These are phyloP conservation scores for Diplosphaera chodatii DNA, from an alignment of 139 green algal species.

Conservation along the genomic window DNA sequence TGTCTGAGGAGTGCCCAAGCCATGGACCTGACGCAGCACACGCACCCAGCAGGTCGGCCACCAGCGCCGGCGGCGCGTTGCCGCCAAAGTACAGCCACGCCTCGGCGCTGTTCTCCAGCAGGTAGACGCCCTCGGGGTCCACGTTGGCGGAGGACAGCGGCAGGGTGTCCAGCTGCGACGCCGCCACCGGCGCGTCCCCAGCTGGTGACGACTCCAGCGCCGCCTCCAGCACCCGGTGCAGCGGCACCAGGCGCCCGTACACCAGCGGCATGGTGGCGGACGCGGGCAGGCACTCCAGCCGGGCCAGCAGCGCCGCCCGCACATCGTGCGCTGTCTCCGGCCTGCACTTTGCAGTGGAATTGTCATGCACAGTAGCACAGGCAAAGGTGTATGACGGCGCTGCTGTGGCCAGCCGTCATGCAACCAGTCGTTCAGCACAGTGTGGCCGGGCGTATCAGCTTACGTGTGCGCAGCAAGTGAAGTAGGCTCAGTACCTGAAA, in stretches of 20 bases:
- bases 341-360: conserved; percentile 4
- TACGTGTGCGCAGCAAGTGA: too few species aligned
- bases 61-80: conserved; percentile 15
- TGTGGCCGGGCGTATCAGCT: too few species aligned
- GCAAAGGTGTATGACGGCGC: too few species aligned
- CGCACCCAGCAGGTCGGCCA: conserved; percentile 59
- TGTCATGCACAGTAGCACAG: too few species aligned
- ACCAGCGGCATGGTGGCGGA: conserved; percentile 45
- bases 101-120: conserved; percentile 77
- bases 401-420: too few species aligned
- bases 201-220: neutral
- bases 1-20: too few species aligned
- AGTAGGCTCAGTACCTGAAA: conserved; percentile 37
- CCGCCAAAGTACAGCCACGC: conserved; percentile 35
- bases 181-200: neutral
- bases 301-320: conserved; percentile 34
- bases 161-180: neutral
- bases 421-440: too few species aligned
- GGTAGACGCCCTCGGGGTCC: conserved; percentile 60
- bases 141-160: conserved; percentile 49
- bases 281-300: conserved; percentile 52
- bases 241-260: conserved; percentile 56
- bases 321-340: conserved; percentile 19
- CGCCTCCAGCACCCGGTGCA: conserved; percentile 24
- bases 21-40: too few species aligned